Conservation (phyloP, 1,284 basidiomycete species). For the Ceratobasidium sp. region DNA sequence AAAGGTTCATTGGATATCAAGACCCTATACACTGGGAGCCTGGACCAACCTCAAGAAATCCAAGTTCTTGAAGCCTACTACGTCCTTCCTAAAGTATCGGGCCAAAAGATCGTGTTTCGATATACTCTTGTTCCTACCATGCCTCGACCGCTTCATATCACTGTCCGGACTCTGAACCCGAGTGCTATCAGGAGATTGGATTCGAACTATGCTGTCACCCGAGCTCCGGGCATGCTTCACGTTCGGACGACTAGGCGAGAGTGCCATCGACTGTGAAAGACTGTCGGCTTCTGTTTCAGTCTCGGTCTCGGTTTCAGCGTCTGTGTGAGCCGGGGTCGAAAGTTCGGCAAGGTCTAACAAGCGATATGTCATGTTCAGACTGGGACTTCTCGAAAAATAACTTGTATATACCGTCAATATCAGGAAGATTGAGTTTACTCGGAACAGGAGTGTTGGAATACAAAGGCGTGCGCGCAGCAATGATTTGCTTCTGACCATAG, state of each 20-base stretch:
- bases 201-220: slow-evolving; percentile 2
- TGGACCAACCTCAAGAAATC: slow-evolving; percentile 77
- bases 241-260: background rate
- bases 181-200: slow-evolving; percentile 13
- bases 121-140: slow-evolving; percentile 47
- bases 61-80: slow-evolving; percentile 80
- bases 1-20: too few relatives aligned
- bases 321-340: slow-evolving; percentile 71
- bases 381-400: background rate
- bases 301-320: slow-evolving; percentile 77
- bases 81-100: slow-evolving; percentile 90
- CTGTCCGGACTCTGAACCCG: background rate
- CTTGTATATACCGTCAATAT: slow-evolving; percentile 6
- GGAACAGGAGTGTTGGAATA: slow-evolving; percentile 9
- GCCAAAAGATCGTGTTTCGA: slow-evolving; percentile 90
- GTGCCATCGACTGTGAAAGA: background rate
- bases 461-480: slow-evolving; percentile 82
- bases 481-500: slow-evolving; percentile 86
- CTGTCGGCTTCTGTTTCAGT: slow-evolving; percentile 56
- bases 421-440: slow-evolving; percentile 39
- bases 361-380: background rate
- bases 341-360: slow-evolving; percentile 43
- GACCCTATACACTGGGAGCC: too few relatives aligned
- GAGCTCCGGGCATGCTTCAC: background rate
- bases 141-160: background rate